Evolutionary conservation across 148 eudicot genomes (phyloP), one percentile per base, ranked within the genome.

Genomic region (Pharnaceum exiguum): DNA sequence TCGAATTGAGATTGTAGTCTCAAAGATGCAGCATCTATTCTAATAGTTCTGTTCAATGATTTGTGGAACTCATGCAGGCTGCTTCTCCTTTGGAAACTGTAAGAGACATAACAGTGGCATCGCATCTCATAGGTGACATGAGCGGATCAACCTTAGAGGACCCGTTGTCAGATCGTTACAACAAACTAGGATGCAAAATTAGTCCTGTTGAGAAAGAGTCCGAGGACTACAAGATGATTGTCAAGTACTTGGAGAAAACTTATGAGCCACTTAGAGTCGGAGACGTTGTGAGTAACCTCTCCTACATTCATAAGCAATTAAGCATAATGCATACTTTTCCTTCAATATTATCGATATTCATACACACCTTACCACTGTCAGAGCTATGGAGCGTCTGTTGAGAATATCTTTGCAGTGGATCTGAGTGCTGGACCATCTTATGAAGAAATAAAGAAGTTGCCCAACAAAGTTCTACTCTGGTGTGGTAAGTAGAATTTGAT

Each of bases 391-490:
- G 79, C 76, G 17, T 84, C 94, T 0, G 77, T 83, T 12, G 87
- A 91, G 39, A 78, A 77, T 9, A 65, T 87, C n/a, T 83, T 72
- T 31, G 71, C 77, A 13, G 93, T 87, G 12, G 93, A 91, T 44
- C 60, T 75, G 42, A 75, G 72, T 33, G 83, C 77, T 4, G 71
- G 87, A 16, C 87, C 97, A 5, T 81, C 97, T 35, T 73, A 71
- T 4, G 80, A 82, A 3, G 82, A 90, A 6, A 73, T 90, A 12
- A 84, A 82, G 81, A 71, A 82, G 62, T 62, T 85, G 5, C 96
- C 96, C 5, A 91, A 91, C 81, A 91, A 91, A 72, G 76, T 74
- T 36, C 70, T 85, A 2, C 62, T 91, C 5, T 85, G 98, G 96
- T 85, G 94, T 81, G 94, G 98, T 91, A 70, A 44, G 87, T n/a